Conservation (phyloP, 441 rosid genomes). For the Sinapis alba region DNA sequence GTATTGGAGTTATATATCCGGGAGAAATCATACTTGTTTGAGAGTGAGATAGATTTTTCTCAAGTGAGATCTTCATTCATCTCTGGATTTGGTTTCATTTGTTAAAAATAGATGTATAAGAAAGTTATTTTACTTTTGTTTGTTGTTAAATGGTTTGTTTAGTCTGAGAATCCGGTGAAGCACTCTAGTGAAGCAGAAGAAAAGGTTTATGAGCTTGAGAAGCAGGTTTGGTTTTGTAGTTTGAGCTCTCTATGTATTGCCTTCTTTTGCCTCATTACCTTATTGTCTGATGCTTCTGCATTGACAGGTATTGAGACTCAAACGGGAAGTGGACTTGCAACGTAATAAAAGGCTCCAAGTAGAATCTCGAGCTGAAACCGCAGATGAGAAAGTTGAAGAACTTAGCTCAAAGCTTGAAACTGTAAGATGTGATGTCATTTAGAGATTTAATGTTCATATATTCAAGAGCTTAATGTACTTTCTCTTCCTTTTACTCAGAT, state of each 20-base stretch:
- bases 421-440: slow-evolving; percentile 30
- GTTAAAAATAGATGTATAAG: neutral
- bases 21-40: slow-evolving; percentile 41
- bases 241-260: neutral
- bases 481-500: slow-evolving; percentile 12
- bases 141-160: neutral
- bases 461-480: neutral
- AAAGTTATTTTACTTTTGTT: neutral
- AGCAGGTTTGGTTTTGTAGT: slow-evolving; percentile 44
- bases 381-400: slow-evolving; percentile 37
- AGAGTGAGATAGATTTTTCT: slow-evolving; percentile 42
- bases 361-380: slow-evolving; percentile 35
- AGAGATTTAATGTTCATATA: neutral
- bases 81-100: slow-evolving; percentile 5
- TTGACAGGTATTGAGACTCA: slow-evolving; percentile 36
- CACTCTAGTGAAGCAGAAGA: slow-evolving; percentile 26
- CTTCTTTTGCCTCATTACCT: slow-evolving; percentile 1
- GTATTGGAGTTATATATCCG: slow-evolving; percentile 41
- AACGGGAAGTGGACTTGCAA: slow-evolving; percentile 42
- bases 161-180: slow-evolving; percentile 31
- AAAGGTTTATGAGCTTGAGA: slow-evolving; percentile 40
- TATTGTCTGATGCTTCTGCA: neutral
- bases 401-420: slow-evolving; percentile 38
- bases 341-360: slow-evolving; percentile 39
- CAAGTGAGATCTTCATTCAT: slow-evolving; percentile 39